Evolutionary conservation across 495 filamentous ascomycete genomes (phyloP).

Genomic region (Tricharina praecox): DNA sequence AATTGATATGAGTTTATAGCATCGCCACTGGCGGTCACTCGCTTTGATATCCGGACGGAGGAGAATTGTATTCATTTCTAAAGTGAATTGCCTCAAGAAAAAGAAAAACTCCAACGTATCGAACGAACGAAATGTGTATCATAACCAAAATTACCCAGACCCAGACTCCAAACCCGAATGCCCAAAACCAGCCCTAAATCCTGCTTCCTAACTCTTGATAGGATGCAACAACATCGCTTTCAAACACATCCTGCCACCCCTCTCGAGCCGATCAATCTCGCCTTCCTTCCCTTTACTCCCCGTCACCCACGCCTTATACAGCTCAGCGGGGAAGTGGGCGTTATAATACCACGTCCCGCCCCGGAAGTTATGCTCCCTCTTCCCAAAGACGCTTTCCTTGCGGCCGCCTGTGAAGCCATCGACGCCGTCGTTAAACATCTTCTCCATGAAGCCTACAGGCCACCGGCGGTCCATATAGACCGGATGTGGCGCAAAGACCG

Average conservation of each 20-base stretch:
- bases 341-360: slow-evolving; percentile 94
- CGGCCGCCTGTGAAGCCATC: slow-evolving; percentile 52
- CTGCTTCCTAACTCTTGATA: slow-evolving; percentile 50
- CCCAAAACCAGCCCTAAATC: no score
- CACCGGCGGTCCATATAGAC: slow-evolving; percentile 80
- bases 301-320: slow-evolving; percentile 64
- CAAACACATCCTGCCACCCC: slow-evolving; percentile 79
- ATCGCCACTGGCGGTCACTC: no score
- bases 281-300: slow-evolving; percentile 79
- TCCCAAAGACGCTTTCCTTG: slow-evolving; percentile 17
- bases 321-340: slow-evolving; percentile 60
- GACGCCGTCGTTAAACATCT: slow-evolving; percentile 66
- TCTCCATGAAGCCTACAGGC: slow-evolving; percentile 64
- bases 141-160: no score
- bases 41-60: no score
- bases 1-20: no score
- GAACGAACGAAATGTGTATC: no score
- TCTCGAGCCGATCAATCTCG: slow-evolving; percentile 52
- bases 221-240: slow-evolving; percentile 79
- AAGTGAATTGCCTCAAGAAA: no score
- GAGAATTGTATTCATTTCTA: no score
- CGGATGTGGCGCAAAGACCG: slow-evolving; percentile 82
- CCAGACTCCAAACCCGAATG: neutral
- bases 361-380: slow-evolving; percentile 68
- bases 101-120: no score